These are phyloP conservation scores for Russula earlei DNA, from an alignment of 768 basidiomycete species.

Conservation along the genomic window DNA sequence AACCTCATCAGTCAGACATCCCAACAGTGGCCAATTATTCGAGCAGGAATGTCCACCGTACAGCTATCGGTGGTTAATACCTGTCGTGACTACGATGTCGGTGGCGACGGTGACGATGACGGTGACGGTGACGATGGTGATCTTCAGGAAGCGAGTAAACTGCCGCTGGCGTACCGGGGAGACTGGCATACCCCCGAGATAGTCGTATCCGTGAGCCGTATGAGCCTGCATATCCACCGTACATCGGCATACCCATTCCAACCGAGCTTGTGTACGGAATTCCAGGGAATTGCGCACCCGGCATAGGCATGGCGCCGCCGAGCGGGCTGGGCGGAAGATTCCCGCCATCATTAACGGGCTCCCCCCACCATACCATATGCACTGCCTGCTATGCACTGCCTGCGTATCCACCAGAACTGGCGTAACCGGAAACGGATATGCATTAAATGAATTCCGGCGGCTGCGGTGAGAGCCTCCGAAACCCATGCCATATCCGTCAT, in stretches of 20 bases:
- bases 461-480: conserved; percentile 8
- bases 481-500: not conserved
- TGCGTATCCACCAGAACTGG: not conserved
- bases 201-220: conserved; percentile 3
- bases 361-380: not conserved
- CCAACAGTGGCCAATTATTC: not conserved
- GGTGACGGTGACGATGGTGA: not conserved
- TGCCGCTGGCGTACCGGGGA: not conserved
- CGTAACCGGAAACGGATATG: not conserved
- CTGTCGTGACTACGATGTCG: conserved; percentile 17
- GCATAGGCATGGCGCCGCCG: not conserved
- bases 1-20: not conserved
- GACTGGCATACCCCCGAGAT: conserved; percentile 3
- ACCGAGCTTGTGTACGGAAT: not conserved
- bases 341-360: not conserved
- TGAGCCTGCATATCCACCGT: conserved; percentile 2
- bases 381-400: not conserved
- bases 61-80: not conserved
- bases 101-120: conserved; percentile 4
- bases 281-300: conserved; percentile 6
- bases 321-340: not conserved
- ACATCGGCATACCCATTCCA: not conserved
- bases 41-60: not conserved
- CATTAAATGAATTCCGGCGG: conserved; percentile 10
- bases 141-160: not conserved